Base-by-base conservation (phyloP, 139 green algal species). In the Chlamydomonas asymmetrica region DNA sequence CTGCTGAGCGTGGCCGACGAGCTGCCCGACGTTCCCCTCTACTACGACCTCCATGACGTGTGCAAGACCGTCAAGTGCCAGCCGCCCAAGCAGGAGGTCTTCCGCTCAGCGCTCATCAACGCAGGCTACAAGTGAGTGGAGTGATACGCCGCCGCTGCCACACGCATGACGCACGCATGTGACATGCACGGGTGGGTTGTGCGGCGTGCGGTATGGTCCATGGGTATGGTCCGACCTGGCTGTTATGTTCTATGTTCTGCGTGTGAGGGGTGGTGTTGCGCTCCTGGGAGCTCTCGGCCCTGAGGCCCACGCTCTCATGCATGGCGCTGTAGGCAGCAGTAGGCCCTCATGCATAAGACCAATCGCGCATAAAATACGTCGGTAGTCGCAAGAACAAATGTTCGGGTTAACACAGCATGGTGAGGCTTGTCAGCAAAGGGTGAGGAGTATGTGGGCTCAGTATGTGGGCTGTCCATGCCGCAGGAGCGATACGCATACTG, bases 81-180 rank as follows among this genome's bases (percentile, higher is more conserved):
- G 18, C 71, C 94, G 2, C 92, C 91, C 5, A 83, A 87, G 23
- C 39, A 65, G 0, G 84, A 94, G 61, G 40, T 87, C 23, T 90
- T 99, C 35, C 79, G 87, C n/a, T 97, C 90, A 23, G 96, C 96
- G 1, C 43, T 99, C 2, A 86, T 97, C 66, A 98, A 98, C 62
- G 92, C 92, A 1, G 92, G 90, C 1, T 89, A 89, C 77, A 61
- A 82, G 86, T 85, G 59, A 25, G 76, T 37, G 22, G 9, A 41
- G 9, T 64, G 48, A 20, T 38, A 34, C 66, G 50, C 25, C 32
- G 50, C 22, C 31, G 49, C 5, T 7, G 20, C 5, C 40, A 32
- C 41, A n/a, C 5, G 31, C 27, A 56, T 23, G 39, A n/a, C 22
- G 40, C 22, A 23, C 10, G 3, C 38, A 34, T 35, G n/a, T 76